Evolutionary conservation across 768 basidiomycete species (phyloP).

Genomic region (Kwoniella bestiolae): DNA sequence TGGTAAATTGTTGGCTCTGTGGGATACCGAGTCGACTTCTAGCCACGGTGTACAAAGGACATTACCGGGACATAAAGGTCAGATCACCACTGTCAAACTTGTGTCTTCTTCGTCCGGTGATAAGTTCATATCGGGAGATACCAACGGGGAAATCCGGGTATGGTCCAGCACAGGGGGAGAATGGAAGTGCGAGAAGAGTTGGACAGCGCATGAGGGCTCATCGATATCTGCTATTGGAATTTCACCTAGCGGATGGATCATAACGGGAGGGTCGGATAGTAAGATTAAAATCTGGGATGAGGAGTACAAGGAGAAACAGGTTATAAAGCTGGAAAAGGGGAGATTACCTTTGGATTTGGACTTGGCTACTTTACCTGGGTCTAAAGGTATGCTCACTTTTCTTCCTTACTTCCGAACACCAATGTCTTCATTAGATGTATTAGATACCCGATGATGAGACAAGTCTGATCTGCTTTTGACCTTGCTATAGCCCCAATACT

Average conservation of each 20-base stretch:
- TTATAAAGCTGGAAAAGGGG: constrained; percentile 69
- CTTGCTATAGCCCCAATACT: constrained; percentile 64
- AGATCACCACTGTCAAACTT: constrained; percentile 79
- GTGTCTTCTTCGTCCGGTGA: constrained; percentile 56
- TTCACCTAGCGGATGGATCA: constrained; percentile 58
- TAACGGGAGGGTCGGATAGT: constrained; percentile 84
- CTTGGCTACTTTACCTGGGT: constrained; percentile 68
- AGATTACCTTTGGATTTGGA: constrained; percentile 77
- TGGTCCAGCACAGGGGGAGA: constrained; percentile 62
- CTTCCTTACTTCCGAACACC: no score
- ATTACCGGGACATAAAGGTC: constrained; percentile 72
- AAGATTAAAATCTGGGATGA: constrained; percentile 73
- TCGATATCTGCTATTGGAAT: constrained; percentile 71
- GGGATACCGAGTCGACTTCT: constrained; percentile 58
- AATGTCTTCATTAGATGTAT: no score
- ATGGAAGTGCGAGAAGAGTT: constrained; percentile 33
- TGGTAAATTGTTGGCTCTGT: constrained; percentile 65
- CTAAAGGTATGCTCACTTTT: constrained; percentile 64
- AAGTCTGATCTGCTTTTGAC: background rate
- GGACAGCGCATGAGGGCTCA: constrained; percentile 67
- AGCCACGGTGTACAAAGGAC: constrained; percentile 66
- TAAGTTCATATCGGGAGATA: constrained; percentile 72
- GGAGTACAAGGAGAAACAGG: constrained; percentile 34
- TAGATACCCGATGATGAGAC: no score
- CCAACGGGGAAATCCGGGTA: constrained; percentile 68